phyloP scores from a whole-genome alignment of 2,329 filamentous ascomycete species.

The Pyricularia sp. region DNA sequence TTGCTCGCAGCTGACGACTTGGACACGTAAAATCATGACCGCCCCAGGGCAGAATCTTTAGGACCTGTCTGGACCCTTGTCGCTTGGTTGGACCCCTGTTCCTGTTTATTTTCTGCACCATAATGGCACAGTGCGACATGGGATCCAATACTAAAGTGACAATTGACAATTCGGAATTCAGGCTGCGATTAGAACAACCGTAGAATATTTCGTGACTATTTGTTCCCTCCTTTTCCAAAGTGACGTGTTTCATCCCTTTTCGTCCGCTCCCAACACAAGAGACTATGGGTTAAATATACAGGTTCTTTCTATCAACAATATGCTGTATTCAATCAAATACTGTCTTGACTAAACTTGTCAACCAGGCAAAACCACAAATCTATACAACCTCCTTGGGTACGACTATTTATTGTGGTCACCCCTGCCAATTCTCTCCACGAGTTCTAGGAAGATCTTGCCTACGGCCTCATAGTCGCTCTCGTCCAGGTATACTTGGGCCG shows the following conservation, averaged over 20 bases:
- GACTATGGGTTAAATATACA: not conserved
- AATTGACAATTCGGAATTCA: not conserved
- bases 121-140: not conserved
- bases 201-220: not conserved
- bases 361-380: not conserved
- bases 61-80: not conserved
- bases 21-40: conserved; percentile 2
- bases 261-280: not conserved
- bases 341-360: not conserved
- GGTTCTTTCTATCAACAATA: not conserved
- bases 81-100: not conserved
- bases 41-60: not conserved
- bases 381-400: not conserved
- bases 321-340: not conserved
- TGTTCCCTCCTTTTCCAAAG: no score
- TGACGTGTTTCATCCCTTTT: not conserved
- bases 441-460: conserved; percentile 35
- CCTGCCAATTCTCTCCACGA: conserved; percentile 10
- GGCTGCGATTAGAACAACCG: not conserved
- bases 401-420: conserved; percentile 6
- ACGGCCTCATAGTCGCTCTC: conserved; percentile 67
- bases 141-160: not conserved
- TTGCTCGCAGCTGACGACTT: not conserved
- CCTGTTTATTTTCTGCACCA: not conserved
- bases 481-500: conserved; percentile 79